These are phyloP conservation scores for Viola pubescens DNA, from an alignment of 441 rosid species.

Conservation along the genomic window DNA sequence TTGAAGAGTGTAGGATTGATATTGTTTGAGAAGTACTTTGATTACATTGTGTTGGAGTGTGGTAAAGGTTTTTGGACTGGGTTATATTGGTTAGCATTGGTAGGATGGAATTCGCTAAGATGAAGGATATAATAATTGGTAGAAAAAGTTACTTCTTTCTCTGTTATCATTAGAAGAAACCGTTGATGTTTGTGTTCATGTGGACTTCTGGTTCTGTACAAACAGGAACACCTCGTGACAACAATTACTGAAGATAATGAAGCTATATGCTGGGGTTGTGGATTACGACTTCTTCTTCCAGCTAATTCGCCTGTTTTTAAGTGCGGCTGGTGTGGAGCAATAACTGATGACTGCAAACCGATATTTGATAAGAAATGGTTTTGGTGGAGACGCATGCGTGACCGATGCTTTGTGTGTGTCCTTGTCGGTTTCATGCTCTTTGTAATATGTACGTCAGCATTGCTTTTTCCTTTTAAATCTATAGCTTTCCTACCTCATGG, in stretches of 20 bases:
- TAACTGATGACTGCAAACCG: conserved; percentile 46
- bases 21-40: not conserved
- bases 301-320: conserved; percentile 60
- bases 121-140: no score
- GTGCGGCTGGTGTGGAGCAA: conserved; percentile 97
- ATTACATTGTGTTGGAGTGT: no score
- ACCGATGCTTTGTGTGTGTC: conserved; percentile 63
- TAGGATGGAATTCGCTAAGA: no score
- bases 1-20: not conserved
- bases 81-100: no score
- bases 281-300: conserved; percentile 69
- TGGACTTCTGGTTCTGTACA: not conserved
- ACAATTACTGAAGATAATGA: conserved; percentile 45
- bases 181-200: not conserved
- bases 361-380: conserved; percentile 35
- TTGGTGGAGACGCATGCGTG: conserved; percentile 72
- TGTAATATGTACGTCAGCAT: conserved; percentile 52
- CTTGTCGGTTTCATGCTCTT: conserved; percentile 64
- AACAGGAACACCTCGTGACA: conserved; percentile 45
- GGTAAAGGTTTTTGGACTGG: no score
- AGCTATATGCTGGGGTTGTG: conserved; percentile 87
- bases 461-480: conserved; percentile 4
- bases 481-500: not conserved
- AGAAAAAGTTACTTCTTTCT: not conserved
- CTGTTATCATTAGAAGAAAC: not conserved